A percentile compares a stretch with the other conserved stretches of the same genome.
phyloP scores from a whole-genome alignment of 2,329 filamentous ascomycete genomes.

The Ceratocystis eucalypticola region DNA sequence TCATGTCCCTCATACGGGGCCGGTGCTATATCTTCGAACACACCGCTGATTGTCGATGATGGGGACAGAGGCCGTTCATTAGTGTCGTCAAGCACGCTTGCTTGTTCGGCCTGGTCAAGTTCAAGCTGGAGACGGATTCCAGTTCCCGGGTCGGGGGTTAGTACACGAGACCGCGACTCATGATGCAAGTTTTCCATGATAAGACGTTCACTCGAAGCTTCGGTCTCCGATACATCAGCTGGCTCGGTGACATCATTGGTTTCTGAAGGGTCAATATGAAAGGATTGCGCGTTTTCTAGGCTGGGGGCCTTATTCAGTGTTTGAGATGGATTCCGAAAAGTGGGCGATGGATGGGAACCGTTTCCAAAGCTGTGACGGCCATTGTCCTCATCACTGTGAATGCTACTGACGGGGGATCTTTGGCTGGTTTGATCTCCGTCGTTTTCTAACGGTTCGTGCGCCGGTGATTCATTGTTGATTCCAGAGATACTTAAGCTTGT shows the following conservation, averaged over 20 bases:
- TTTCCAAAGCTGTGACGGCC: neutral
- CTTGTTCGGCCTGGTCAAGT: neutral
- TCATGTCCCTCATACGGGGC: constrained; percentile 4
- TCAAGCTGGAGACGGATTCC: neutral
- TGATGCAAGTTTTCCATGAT: neutral
- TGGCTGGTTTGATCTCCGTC: neutral
- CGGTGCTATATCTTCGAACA: neutral
- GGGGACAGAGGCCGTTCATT: neutral
- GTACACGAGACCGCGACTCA: constrained; percentile 9
- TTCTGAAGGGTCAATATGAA: neutral
- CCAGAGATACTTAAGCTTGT: neutral
- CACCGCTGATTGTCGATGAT: neutral
- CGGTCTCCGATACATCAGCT: neutral
- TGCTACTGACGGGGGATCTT: neutral
- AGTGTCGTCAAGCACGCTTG: neutral
- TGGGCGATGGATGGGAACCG: neutral
- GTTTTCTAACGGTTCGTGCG: neutral
- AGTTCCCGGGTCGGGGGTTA: constrained; percentile 15
- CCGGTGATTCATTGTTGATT: neutral
- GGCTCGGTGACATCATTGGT: neutral
- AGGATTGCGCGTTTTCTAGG: neutral
- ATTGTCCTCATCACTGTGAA: neutral
- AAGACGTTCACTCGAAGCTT: neutral
- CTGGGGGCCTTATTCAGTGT: neutral
- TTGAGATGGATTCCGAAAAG: neutral